Evolutionary conservation across 2,329 filamentous ascomycete species (phyloP).

Genomic region (Pyrenophora teres): DNA sequence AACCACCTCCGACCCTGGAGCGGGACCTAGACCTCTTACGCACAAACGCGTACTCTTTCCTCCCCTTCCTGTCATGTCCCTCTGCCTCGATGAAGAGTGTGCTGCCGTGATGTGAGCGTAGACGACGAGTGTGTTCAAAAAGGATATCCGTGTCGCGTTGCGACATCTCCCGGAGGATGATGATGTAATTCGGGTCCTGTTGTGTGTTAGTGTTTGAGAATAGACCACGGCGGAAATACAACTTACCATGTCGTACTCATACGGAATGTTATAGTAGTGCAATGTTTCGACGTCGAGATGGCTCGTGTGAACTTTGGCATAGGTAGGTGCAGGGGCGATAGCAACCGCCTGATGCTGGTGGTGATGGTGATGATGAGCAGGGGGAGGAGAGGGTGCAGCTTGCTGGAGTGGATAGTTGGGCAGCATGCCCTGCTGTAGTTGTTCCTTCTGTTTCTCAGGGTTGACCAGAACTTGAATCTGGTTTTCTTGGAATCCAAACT

Average conservation of each 20-base stretch:
- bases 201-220: constrained; percentile 6
- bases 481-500: constrained; percentile 54
- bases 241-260: constrained; percentile 55
- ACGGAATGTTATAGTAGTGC: constrained; percentile 55
- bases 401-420: constrained; percentile 40
- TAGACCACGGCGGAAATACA: neutral
- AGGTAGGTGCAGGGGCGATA: constrained; percentile 46
- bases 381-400: neutral
- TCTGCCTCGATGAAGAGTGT: constrained; percentile 52
- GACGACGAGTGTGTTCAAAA: constrained; percentile 56
- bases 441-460: constrained; percentile 51
- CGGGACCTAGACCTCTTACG: constrained; percentile 39
- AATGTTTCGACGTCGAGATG: constrained; percentile 54
- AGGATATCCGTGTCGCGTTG: constrained; percentile 55
- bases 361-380: constrained; percentile 6
- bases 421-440: constrained; percentile 43
- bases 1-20: constrained; percentile 37
- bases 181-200: constrained; percentile 53
- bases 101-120: constrained; percentile 40
- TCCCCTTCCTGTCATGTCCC: constrained; percentile 41
- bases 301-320: constrained; percentile 54
- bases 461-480: constrained; percentile 56
- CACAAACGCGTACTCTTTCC: constrained; percentile 54
- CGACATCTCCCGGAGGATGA: constrained; percentile 57
- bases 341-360: constrained; percentile 16